Evolutionary conservation across 495 filamentous ascomycete genomes (phyloP).

Genomic region (Parathielavia appendiculata): DNA sequence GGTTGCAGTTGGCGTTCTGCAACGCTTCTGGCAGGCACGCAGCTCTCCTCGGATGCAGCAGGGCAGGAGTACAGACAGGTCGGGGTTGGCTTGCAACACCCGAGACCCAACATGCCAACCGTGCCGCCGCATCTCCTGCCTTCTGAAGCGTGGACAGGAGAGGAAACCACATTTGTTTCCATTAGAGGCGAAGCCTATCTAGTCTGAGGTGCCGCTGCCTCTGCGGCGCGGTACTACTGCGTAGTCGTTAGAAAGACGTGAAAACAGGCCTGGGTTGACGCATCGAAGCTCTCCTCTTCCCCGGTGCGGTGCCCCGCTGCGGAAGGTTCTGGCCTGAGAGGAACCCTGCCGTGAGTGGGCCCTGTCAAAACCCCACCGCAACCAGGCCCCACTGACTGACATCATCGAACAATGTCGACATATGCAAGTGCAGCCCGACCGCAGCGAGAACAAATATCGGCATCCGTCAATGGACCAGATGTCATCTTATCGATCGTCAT

Average conservation of each 20-base stretch:
- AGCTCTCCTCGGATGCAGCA: not conserved
- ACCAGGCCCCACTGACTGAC: not conserved
- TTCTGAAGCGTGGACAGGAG: not conserved
- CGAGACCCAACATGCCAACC: constrained; percentile 1
- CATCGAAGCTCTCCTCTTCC: not conserved
- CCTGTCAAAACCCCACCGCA: not conserved
- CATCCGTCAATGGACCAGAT: too few species aligned
- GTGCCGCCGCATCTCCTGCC: not conserved
- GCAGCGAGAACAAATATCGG: too few species aligned
- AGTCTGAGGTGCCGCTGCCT: not conserved
- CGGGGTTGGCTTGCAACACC: not conserved
- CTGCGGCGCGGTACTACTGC: not conserved
- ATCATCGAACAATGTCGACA: not conserved
- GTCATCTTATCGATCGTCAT: too few species aligned
- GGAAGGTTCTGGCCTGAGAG: not conserved
- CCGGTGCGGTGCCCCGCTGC: not conserved
- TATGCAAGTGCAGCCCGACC: too few species aligned
- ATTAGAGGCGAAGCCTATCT: constrained; percentile 1
- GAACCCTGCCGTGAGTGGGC: not conserved
- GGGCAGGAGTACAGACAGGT: too few species aligned
- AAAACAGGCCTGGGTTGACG: too few species aligned
- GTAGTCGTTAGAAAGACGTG: too few species aligned
- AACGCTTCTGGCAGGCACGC: too few species aligned
- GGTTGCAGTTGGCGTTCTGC: not conserved
- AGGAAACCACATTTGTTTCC: not conserved